Evolutionary conservation across 2,329 filamentous ascomycete genomes (phyloP), one percentile per base, ranked within the genome.

Genomic region (Colletotrichum musae): DNA sequence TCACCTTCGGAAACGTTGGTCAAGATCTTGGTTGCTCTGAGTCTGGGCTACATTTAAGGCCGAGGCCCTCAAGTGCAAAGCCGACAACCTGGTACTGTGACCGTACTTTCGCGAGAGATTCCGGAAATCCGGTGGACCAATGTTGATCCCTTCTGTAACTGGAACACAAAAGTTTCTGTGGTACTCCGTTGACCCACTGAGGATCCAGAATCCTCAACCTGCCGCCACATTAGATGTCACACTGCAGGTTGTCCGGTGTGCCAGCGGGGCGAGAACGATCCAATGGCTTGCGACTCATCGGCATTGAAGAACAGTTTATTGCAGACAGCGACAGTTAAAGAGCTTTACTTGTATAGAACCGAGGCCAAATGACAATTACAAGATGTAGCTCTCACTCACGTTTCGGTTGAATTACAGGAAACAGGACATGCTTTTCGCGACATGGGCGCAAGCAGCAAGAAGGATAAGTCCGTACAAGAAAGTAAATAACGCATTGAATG

Each of bases 91-190:
- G 48, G 18, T 48, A 68, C 60, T 64, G 65, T 68, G 54, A 39
- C 65, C 65, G 64, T 57, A 68, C 28, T 48, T 59, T 64, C 39
- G 41, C 13, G 28, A 21, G 7, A 21, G 16, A 18, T n/a, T 15
- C 47, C 65, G 65, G 61, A 68, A 43, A 43, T 58, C 53, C 60
- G 54, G 60, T 58, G 26, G 28, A 60, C 32, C 26, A 45, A 51
- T 21, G 52, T 41, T 57, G 64, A 57, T 58, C 48, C 32, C 28
- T 45, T 26, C 39, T 47, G 15, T 50, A 54, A 7, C 41, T 24
- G 41, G 64, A 28, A 39, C 32, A 50, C 43, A 24, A 52, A n/a
- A 53, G 16, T 39, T 18, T 45, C 15, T 32, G 47, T 54, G 43
- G 56, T 41, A 47, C 45, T n/a, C 10, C 36, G 10, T 16, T 51